Base-by-base conservation (phyloP, 2,329 filamentous ascomycete genomes). In the Arthrocladium fulminans region DNA sequence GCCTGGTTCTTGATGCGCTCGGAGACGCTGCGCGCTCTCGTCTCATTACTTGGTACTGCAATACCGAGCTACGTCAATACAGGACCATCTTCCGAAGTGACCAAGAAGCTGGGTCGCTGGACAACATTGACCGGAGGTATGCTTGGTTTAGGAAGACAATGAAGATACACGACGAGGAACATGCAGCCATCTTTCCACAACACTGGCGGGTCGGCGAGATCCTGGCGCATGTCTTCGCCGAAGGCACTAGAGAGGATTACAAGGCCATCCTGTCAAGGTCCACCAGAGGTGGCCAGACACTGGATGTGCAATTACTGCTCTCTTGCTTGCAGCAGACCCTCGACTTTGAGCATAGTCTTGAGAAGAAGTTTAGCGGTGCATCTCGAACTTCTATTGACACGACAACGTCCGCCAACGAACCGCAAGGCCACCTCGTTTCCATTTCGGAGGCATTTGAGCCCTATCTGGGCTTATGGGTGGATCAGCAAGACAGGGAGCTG, bases 381-480 rank as follows among this genome's bases (percentile, higher is more conserved):
- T 80, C 87, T 10, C 75, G 83, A 49, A 81, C 82, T 13, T 97
- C 90, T 35, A 88, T 94, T 49, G 92, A 98, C 63, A 97, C 90
- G 0, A 77, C 94, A 24, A 84, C 81, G 52, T 94, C 87, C 1
- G 73, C 79, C 7, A 86, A 89, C 51, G 86, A 88, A 45, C 72
- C 81, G 0, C 81, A 86, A 17, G 83, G 79, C 48, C 96, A 96
- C 64, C 84, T 86, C 48, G 88, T 94, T 48, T 83, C 87, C 3
- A 95, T 98, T 52, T 97, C 92, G 0, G 88, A 94, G 53, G 92
- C 92, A 0, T 98, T 98, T 61, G 92, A 97, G 67, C 92, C 92
- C 1, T 98, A 97, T 65, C 76, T 98, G 55, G 95, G 88, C 63
- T 72, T 98, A 3, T 98, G 92, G 92, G 88, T 98, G 1, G 90